Evolutionary conservation across 2,329 filamentous ascomycete genomes (phyloP).

Genomic region (Aspergillus arachidicola): DNA sequence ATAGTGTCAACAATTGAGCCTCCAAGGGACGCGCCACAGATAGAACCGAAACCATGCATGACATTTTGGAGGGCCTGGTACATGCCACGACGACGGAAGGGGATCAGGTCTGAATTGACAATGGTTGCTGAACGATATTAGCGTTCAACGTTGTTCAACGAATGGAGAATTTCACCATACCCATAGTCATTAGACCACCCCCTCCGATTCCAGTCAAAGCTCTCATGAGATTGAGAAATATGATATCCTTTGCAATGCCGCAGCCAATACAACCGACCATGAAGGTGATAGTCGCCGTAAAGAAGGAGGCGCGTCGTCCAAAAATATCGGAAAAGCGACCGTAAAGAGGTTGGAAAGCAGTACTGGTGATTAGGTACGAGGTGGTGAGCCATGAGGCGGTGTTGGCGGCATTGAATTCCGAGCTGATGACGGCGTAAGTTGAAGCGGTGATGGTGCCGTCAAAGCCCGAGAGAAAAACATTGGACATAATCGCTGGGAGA

Average conservation of each 20-base stretch:
- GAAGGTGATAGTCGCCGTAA: conserved; percentile 66
- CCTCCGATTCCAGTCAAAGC: conserved; percentile 74
- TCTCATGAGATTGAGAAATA: conserved; percentile 70
- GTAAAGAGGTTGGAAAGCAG: conserved; percentile 70
- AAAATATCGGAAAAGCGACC: conserved; percentile 73
- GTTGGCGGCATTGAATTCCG: conserved; percentile 52
- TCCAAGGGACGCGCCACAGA: conserved; percentile 55
- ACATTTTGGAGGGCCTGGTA: conserved; percentile 69
- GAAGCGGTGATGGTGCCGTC: conserved; percentile 50
- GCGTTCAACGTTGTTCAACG: background rate
- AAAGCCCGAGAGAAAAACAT: conserved; percentile 64
- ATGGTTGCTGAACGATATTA: conserved; percentile 53
- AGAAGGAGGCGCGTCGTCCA: conserved; percentile 62
- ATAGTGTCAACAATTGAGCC: conserved; percentile 48
- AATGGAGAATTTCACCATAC: conserved; percentile 19
- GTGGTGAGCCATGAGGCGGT: conserved; percentile 57
- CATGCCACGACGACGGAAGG: conserved; percentile 70
- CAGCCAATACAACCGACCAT: conserved; percentile 69
- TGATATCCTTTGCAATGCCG: conserved; percentile 66
- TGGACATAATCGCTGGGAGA: conserved; percentile 60
- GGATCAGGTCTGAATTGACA: conserved; percentile 72
- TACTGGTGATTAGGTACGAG: conserved; percentile 67
- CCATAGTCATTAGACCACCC: conserved; percentile 70
- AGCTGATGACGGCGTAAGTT: conserved; percentile 49
- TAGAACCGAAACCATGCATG: conserved; percentile 63